Evolutionary conservation across 495 filamentous ascomycete species (phyloP).

Genomic region (Neurospora hispaniola): DNA sequence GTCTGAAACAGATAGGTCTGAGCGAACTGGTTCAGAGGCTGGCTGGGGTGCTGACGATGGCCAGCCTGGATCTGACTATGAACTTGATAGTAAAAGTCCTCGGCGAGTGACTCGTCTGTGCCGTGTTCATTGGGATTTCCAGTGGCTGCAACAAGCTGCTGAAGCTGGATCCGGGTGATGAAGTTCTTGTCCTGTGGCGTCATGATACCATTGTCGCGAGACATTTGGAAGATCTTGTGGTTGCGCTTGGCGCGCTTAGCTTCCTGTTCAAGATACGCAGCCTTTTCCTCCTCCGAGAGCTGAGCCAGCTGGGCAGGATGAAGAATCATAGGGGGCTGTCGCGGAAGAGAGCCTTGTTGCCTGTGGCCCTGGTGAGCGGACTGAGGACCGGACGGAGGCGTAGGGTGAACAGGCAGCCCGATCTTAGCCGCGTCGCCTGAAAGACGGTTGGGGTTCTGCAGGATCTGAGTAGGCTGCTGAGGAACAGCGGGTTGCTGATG

Average conservation of each 20-base stretch:
- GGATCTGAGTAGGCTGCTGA: constrained; percentile 45
- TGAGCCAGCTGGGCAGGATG: constrained; percentile 66
- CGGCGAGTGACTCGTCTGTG: constrained; percentile 65
- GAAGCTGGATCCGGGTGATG: constrained; percentile 93
- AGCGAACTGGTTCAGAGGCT: constrained; percentile 89
- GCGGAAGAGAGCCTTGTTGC: constrained; percentile 28
- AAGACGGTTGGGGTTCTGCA: constrained; percentile 38
- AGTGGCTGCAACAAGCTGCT: constrained; percentile 86
- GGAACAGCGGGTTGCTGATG: constrained; percentile 39
- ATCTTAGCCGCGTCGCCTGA: constrained; percentile 28
- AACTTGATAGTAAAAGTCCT: constrained; percentile 99
- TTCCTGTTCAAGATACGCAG: constrained; percentile 74
- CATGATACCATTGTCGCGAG: constrained; percentile 94
- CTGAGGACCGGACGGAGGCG: constrained; percentile 5
- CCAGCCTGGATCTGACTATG: constrained; percentile 86
- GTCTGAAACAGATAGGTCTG: constrained; percentile 97
- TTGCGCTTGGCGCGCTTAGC: constrained; percentile 94
- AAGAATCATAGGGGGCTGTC: constrained; percentile 40
- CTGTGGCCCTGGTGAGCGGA: constrained; percentile 25
- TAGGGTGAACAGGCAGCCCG: constrained; percentile 16
- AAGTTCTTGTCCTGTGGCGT: constrained; percentile 99
- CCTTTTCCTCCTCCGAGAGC: constrained; percentile 67
- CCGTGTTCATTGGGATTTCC: constrained; percentile 73
- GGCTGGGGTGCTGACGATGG: constrained; percentile 74
- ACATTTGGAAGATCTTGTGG: constrained; percentile 92